These are phyloP conservation scores for Thymus quinquecostatus DNA, from an alignment of 257 asterid species.

Conservation along the genomic window DNA sequence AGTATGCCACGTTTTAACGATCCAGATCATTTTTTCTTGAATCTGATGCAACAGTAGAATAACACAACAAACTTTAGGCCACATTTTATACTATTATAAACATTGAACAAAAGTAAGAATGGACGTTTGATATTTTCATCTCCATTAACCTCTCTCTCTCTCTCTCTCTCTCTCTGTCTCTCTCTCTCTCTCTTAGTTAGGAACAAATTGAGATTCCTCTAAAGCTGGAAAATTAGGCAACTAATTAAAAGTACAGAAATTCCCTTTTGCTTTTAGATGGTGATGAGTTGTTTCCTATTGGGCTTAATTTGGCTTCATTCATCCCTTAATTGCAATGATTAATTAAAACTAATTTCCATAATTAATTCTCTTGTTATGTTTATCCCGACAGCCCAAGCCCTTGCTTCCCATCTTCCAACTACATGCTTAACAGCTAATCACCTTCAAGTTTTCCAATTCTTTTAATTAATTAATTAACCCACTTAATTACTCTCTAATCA, in stretches of 20 bases:
- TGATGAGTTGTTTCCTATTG: conserved; percentile 29
- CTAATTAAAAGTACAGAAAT: conserved; percentile 22
- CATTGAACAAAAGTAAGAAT: no score
- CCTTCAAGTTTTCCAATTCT: conserved; percentile 26
- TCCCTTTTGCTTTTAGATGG: conserved; percentile 37
- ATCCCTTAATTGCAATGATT: conserved; percentile 22
- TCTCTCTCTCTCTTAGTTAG: no score
- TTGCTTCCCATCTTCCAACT: conserved; percentile 58
- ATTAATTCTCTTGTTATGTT: conserved; percentile 41
- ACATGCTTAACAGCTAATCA: conserved; percentile 47
- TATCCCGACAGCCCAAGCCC: conserved; percentile 42
- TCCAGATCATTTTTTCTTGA: no score
- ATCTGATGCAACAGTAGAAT: no score
- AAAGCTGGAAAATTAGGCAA: not conserved
- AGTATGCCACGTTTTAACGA: no score
- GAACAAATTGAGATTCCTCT: not conserved
- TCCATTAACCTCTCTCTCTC: no score
- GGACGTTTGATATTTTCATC: no score
- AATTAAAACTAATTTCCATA: conserved; percentile 28
- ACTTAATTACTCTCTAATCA: conserved; percentile 38
- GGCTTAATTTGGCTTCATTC: conserved; percentile 25
- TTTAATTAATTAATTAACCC: no score
- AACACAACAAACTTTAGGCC: no score
- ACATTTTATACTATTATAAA: no score
- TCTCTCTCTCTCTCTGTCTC: no score